These are phyloP conservation scores for Gnaphalium uliginosum DNA, from an alignment of 129 eudicot genomes.

Conservation along the genomic window DNA sequence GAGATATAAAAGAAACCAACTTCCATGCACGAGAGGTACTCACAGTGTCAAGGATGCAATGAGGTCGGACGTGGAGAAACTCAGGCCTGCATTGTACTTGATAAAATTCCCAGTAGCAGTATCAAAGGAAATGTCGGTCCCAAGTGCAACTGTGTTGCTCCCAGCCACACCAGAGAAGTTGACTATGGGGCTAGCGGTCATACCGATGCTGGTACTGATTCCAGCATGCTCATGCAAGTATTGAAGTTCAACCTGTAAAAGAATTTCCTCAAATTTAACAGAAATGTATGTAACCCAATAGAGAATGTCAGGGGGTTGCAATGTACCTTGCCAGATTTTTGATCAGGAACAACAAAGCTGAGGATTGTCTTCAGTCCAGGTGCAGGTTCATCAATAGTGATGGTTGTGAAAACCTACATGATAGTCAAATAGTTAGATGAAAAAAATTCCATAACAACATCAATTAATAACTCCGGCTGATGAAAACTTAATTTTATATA, in stretches of 20 bases:
- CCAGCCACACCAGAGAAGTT: slow-evolving; percentile 95
- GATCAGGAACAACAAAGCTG: slow-evolving; percentile 67
- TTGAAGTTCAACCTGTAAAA: slow-evolving; percentile 65
- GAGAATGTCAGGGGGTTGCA: slow-evolving; percentile 1
- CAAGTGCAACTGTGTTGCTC: slow-evolving; percentile 52
- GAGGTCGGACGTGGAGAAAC: slow-evolving; percentile 68
- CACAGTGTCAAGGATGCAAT: slow-evolving; percentile 82
- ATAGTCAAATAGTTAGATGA: neutral
- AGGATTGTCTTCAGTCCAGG: slow-evolving; percentile 84
- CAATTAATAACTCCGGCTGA: neutral
- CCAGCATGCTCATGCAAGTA: slow-evolving; percentile 84
- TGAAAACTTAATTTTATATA: neutral
- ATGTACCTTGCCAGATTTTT: slow-evolving; percentile 74
- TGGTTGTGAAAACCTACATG: slow-evolving; percentile 63
- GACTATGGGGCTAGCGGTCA: slow-evolving; percentile 81
- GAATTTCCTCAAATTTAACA: neutral
- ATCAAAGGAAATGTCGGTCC: slow-evolving; percentile 83
- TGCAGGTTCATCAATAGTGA: slow-evolving; percentile 74
- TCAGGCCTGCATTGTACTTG: slow-evolving; percentile 78
- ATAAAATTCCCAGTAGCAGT: slow-evolving; percentile 68
- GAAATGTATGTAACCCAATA: slow-evolving; percentile 3
- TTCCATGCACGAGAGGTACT: slow-evolving; percentile 27
- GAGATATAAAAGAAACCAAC: neutral
- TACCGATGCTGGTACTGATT: slow-evolving; percentile 77
- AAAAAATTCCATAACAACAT: neutral